These are phyloP conservation scores for Mycena olivaceomarginata DNA, from an alignment of 768 basidiomycete genomes.

Conservation along the genomic window DNA sequence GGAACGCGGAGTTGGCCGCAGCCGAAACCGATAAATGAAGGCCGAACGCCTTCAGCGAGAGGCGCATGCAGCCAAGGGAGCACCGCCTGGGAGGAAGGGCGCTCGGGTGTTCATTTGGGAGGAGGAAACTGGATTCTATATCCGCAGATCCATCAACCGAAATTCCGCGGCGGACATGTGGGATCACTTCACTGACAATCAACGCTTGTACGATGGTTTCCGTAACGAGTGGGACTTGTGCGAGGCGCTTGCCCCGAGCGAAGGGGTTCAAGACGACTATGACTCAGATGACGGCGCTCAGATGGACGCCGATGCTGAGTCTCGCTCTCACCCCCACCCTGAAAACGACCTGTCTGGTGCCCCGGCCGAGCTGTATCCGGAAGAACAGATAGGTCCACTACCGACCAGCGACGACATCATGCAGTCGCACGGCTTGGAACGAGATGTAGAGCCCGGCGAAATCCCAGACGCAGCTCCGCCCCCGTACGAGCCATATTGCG, in stretches of 20 bases:
- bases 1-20: not conserved
- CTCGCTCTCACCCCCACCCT: too few relatives aligned
- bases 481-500: not conserved
- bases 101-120: constrained; percentile 31
- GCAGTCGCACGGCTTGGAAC: not conserved
- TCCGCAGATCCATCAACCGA: constrained; percentile 9
- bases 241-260: constrained; percentile 17
- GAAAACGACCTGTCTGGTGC: not conserved
- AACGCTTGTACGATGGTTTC: constrained; percentile 12
- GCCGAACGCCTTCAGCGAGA: not conserved
- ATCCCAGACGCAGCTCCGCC: not conserved
- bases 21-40: not conserved
- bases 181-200: constrained; percentile 9
- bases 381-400: not conserved
- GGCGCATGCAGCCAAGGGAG: not conserved
- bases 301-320: too few relatives aligned
- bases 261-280: not conserved
- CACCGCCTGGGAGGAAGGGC: constrained; percentile 5
- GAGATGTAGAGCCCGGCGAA: not conserved
- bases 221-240: constrained; percentile 26
- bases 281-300: not conserved
- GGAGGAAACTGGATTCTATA: constrained; percentile 13
- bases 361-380: not conserved
- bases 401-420: not conserved
- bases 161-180: not conserved